These are phyloP conservation scores for Fragosphaeria purpurea DNA, from an alignment of 2,329 filamentous ascomycete genomes.

Conservation along the genomic window DNA sequence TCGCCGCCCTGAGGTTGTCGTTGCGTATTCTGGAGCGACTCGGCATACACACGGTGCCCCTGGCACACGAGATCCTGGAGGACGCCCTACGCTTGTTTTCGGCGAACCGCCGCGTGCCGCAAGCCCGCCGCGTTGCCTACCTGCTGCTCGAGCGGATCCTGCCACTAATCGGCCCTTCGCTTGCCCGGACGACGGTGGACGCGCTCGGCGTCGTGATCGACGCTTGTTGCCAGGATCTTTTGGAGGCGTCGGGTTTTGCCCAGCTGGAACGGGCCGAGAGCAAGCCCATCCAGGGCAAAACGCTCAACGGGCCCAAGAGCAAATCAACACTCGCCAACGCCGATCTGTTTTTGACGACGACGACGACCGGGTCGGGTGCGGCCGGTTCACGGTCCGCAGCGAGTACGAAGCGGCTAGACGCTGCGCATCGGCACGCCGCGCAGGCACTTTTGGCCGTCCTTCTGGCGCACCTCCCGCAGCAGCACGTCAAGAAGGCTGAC, in stretches of 20 bases:
- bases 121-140: constrained; percentile 54
- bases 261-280: not conserved
- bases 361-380: not conserved
- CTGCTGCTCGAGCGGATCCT: constrained; percentile 48
- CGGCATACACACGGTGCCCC: constrained; percentile 43
- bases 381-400: constrained; percentile 5
- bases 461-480: constrained; percentile 53
- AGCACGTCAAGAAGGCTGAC: constrained; percentile 57
- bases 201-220: constrained; percentile 53
- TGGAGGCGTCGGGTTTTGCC: constrained; percentile 39
- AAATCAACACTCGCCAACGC: constrained; percentile 49
- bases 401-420: constrained; percentile 21
- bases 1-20: constrained; percentile 56
- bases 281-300: not conserved
- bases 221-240: constrained; percentile 64
- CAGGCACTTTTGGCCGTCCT: constrained; percentile 50
- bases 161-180: constrained; percentile 49
- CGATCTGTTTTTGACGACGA: constrained; percentile 55
- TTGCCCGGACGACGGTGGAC: constrained; percentile 56
- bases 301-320: constrained; percentile 27
- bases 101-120: constrained; percentile 39
- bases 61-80: constrained; percentile 57
- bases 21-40: constrained; percentile 48
- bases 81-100: constrained; percentile 63
- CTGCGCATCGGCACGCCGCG: constrained; percentile 46